Conservation (phyloP, 306 rosid species). For the Corylus avellana region DNA sequence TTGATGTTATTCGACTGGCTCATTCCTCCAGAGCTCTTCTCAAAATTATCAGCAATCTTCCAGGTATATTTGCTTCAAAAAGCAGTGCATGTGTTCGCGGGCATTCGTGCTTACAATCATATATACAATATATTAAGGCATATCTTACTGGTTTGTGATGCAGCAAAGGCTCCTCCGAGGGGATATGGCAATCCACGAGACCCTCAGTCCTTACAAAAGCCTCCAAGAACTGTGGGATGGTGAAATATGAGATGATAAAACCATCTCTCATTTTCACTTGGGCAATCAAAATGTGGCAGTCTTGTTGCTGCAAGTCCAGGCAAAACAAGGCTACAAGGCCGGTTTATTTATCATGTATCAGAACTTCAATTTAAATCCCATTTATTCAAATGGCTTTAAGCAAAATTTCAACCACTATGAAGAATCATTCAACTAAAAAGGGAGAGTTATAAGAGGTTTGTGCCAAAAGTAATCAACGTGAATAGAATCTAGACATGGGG, state of each 20-base stretch:
- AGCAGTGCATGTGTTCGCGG: not conserved
- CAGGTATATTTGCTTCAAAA: conserved; percentile 44
- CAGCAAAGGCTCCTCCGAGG: conserved; percentile 68
- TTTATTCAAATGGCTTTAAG: too few relatives aligned
- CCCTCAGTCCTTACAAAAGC: conserved; percentile 62
- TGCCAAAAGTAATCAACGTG: not conserved
- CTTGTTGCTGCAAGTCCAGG: too few relatives aligned
- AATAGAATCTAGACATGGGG: not conserved
- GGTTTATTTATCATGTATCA: too few relatives aligned
- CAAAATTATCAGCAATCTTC: conserved; percentile 53
- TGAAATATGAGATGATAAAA: conserved; percentile 48
- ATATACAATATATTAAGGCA: too few relatives aligned
- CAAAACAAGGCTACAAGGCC: not conserved
- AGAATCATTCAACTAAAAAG: not conserved
- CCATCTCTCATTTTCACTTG: not conserved
- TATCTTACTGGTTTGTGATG: conserved; percentile 24
- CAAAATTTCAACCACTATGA: not conserved
- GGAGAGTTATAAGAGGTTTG: too few relatives aligned
- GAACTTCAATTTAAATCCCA: not conserved
- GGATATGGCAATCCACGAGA: conserved; percentile 55
- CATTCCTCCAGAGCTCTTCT: conserved; percentile 60
- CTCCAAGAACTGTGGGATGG: conserved; percentile 78
- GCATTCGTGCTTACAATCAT: not conserved
- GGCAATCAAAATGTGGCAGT: not conserved
- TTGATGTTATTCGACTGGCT: conserved; percentile 60